A percentile compares a stretch with the other conserved stretches of the same genome.
phyloP scores from a whole-genome alignment of 2,329 filamentous ascomycete genomes.

The Rhynchosporium graminicola region DNA sequence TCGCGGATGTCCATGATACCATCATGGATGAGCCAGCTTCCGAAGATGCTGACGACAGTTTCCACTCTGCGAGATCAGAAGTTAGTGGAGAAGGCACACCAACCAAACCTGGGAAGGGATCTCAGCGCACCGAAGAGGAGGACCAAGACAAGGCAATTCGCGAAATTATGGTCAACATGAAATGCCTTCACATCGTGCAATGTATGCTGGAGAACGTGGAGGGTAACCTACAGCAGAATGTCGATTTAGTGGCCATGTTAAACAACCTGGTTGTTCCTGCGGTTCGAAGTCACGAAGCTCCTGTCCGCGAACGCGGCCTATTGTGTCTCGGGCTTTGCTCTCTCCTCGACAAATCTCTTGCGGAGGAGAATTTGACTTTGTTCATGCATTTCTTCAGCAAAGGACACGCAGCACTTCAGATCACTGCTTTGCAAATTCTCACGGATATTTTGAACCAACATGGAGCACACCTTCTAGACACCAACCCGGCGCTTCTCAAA shows the following conservation, averaged over 20 bases:
- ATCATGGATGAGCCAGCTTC: constrained; percentile 70
- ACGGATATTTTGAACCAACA: constrained; percentile 92
- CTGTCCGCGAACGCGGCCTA: constrained; percentile 86
- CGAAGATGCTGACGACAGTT: constrained; percentile 74
- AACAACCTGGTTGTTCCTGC: constrained; percentile 97
- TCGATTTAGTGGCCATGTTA: constrained; percentile 92
- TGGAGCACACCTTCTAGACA: constrained; percentile 72
- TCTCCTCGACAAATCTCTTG: constrained; percentile 85
- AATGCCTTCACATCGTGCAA: constrained; percentile 94
- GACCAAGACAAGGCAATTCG: constrained; percentile 74
- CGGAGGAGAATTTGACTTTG: constrained; percentile 85
- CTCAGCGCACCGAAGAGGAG: constrained; percentile 59
- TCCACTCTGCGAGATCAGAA: constrained; percentile 90
- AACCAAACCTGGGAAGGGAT: constrained; percentile 44
- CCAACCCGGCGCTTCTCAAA: constrained; percentile 72
- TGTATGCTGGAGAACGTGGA: constrained; percentile 95
- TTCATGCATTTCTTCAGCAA: constrained; percentile 97
- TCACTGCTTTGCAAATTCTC: constrained; percentile 86
- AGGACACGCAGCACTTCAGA: constrained; percentile 85
- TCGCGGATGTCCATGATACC: constrained; percentile 94
- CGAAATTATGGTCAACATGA: constrained; percentile 97
- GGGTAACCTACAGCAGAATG: constrained; percentile 83
- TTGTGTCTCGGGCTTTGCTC: constrained; percentile 89
- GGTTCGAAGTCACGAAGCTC: constrained; percentile 88
- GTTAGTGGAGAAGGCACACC: constrained; percentile 67